A percentile compares a stretch with the other conserved stretches of the same genome.
Evolutionary conservation across 306 rosid species (phyloP).

Genomic region (Pyrus betulifolia): DNA sequence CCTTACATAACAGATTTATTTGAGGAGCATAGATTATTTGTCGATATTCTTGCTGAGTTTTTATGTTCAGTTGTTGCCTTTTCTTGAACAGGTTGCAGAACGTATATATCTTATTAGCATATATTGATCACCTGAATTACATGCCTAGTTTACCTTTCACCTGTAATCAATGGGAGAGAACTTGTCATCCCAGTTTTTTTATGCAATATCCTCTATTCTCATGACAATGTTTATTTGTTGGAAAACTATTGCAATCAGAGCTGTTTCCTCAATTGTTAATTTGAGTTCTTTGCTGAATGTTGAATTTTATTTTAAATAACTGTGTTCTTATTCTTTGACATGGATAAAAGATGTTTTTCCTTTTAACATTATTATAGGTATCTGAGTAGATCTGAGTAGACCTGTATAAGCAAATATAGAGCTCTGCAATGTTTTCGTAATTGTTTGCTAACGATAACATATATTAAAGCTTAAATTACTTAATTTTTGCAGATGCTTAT

Average conservation of each 20-base stretch:
- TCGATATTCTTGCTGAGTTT: background rate
- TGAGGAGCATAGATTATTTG: background rate
- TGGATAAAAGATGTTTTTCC: background rate
- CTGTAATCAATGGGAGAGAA: background rate
- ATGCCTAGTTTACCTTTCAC: background rate
- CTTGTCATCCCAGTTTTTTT: background rate
- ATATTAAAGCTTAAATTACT: background rate
- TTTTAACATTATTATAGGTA: background rate
- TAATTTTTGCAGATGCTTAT: slow-evolving; percentile 40
- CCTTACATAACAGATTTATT: background rate
- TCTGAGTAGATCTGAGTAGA: background rate
- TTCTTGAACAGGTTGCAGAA: background rate
- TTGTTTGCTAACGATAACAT: background rate
- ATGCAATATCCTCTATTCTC: background rate
- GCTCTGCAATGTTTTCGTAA: background rate
- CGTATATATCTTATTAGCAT: background rate
- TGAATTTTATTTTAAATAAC: background rate
- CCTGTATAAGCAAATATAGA: background rate
- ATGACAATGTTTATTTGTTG: background rate
- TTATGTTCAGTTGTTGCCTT: background rate
- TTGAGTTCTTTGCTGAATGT: background rate
- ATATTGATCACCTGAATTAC: background rate
- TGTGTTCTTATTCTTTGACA: background rate
- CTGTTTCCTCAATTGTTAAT: background rate
- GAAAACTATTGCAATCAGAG: background rate